Conservation (phyloP, 169 alveolate species). For the Plasmodium ovale region DNA sequence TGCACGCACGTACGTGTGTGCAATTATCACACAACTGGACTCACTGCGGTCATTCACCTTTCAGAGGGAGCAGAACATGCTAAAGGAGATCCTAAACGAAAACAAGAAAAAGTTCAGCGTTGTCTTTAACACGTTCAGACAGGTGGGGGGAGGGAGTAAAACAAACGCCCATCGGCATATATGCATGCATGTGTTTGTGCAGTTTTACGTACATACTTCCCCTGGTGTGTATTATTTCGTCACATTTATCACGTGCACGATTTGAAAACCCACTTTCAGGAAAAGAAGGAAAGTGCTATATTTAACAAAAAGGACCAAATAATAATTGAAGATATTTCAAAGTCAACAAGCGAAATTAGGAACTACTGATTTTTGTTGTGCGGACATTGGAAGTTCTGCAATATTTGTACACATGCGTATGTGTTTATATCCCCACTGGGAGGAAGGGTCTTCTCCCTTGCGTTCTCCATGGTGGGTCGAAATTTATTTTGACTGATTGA, state of each 20-base stretch:
- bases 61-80: constrained; percentile 33
- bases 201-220: too few relatives aligned
- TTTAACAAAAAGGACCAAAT: constrained; percentile 53
- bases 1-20: too few relatives aligned
- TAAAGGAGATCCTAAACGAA: constrained; percentile 45
- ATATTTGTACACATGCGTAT: neutral
- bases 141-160: constrained; percentile 10
- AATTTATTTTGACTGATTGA: too few relatives aligned
- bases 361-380: too few relatives aligned
- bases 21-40: too few relatives aligned
- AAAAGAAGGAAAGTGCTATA: constrained; percentile 46
- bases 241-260: neutral
- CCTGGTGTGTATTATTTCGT: too few relatives aligned
- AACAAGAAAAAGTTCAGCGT: constrained; percentile 50
- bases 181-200: neutral
- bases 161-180: neutral
- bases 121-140: constrained; percentile 32
- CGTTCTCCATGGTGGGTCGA: too few relatives aligned
- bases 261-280: constrained; percentile 7
- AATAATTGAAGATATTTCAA: constrained; percentile 48
- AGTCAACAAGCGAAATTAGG: constrained; percentile 60
- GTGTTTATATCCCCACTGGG: neutral
- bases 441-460: too few relatives aligned
- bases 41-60: neutral
- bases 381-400: neutral